Evolutionary conservation across 2,329 filamentous ascomycete genomes (phyloP), one percentile per base, ranked within the genome.

Genomic region (Aspergillus phoenicis): DNA sequence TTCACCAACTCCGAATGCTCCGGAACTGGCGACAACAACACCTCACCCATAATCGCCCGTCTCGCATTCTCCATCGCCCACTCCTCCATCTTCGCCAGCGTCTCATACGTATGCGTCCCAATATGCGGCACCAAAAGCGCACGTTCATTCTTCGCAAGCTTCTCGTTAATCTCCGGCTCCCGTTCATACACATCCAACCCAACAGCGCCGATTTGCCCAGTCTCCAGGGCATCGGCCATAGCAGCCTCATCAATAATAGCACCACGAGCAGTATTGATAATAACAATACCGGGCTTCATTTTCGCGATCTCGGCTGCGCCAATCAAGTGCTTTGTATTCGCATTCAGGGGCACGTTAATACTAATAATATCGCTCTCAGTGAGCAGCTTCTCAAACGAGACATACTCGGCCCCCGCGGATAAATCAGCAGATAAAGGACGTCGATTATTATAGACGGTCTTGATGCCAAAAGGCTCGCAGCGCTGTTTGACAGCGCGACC

Each of bases 281-380:
- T 72, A n/a, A 75, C 67, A 5, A 74, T 71, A 1, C 70, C 73
- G 49, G 72, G 66, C 58, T 76, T 76, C 71, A 74, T 75, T 61
- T 69, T 71, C 8, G 51, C 2, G 15, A 59, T 54, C 22, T 52
- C 36, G 17, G 48, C 13, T 15, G 17, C 6, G 2, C 26, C 47
- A 6, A 61, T 52, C 5, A 56, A 43, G 38, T 36, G 38, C 13
- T 49, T 22, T 17, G 52, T 55, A 10, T 22, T 6, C n/a, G 33
- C 30, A 30, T 13, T 53, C 57, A 59, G 28, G 0, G 39, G 39
- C 1, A 47, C 6, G 15, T 48, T 54, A 5, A 55, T 20, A 17
- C 30, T 30, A 11, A 52, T 52, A 0, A 52, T 22, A 22, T 58
- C 26, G 5, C 22, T 30, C 2, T 30, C 13, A 24, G 41, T 6